Base-by-base conservation (phyloP, 1,284 basidiomycete genomes). In the Irpex lacteus region DNA sequence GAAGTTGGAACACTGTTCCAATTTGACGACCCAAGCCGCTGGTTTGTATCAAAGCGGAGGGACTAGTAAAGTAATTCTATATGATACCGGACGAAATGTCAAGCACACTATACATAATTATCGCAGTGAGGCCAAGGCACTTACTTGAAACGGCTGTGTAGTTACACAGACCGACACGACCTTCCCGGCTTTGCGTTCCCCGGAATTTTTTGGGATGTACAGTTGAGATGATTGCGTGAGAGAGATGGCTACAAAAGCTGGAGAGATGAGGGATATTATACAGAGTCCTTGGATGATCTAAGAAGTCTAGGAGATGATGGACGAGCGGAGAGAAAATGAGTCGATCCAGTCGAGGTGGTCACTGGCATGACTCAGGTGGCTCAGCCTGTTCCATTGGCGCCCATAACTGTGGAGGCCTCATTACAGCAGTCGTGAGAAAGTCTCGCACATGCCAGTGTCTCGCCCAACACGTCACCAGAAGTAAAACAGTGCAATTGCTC, bases 91-190 rank as follows among this genome's bases (percentile, higher is more conserved):
- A 53, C 50, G 18, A 53, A 53, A 26, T 53, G 50, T 8, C 11
- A 19, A 19, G 50, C 9, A 15, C 50, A 53, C 9, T 53, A 26
- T 18, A 9, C 8, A 26, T 9, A 9, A 53, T 9, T 18, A 53
- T 53, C 9, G 50, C 13, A 53, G 18, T 9, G 11, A 56, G 32
- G 18, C 50, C 18, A 8, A 8, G 18, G n/a, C 8, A 56, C 54
- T 56, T 36, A 56, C 54, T 56, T 56, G 19, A 56, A 53, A 53
- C 50, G 50, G 50, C 50, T 26, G 50, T 8, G 21, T 9, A 53
- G 50, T 53, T 15, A 36, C 54, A 56, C 54, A 56, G 54, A 18
- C 54, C 54, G 54, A 52, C 34, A 56, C 54, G 32, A 56, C 54
- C 8, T 56, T 36, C 54, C 54, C 26, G 54, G 54, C 19, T 15